phyloP scores from a whole-genome alignment of 306 rosid species.

The Castanopsis chinensis region DNA sequence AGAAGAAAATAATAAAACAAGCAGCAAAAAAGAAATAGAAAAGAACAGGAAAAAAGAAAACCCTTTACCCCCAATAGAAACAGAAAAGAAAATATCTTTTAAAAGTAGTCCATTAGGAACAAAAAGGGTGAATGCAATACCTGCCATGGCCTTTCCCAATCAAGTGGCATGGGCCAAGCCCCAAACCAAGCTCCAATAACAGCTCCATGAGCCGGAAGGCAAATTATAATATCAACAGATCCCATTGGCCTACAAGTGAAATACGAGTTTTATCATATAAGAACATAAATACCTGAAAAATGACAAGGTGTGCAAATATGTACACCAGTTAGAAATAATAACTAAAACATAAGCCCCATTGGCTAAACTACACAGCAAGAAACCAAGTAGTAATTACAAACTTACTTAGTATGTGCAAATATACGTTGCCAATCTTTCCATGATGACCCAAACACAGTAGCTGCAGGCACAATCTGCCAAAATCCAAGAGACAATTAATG shows the following conservation, averaged over 20 bases:
- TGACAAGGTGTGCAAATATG: not conserved
- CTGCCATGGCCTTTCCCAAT: constrained; percentile 99
- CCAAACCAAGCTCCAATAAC: constrained; percentile 94
- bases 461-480: constrained; percentile 73
- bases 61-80: too few species aligned
- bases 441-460: constrained; percentile 75
- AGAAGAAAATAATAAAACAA: too few species aligned
- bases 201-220: constrained; percentile 87
- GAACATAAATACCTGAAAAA: not conserved
- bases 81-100: not conserved
- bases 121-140: constrained; percentile 31
- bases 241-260: constrained; percentile 57
- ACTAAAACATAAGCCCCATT: not conserved
- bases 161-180: constrained; percentile 99
- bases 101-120: not conserved
- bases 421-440: constrained; percentile 83
- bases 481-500: not conserved
- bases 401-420: constrained; percentile 69
- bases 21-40: too few species aligned
- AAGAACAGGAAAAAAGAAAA: too few species aligned
- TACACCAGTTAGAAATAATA: not conserved
- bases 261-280: not conserved
- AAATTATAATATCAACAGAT: constrained; percentile 62
- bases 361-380: constrained; percentile 11
- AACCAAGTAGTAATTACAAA: constrained; percentile 7